Base-by-base conservation (phyloP, 2,329 filamentous ascomycete genomes). In the Dothideomycetes sp. region DNA sequence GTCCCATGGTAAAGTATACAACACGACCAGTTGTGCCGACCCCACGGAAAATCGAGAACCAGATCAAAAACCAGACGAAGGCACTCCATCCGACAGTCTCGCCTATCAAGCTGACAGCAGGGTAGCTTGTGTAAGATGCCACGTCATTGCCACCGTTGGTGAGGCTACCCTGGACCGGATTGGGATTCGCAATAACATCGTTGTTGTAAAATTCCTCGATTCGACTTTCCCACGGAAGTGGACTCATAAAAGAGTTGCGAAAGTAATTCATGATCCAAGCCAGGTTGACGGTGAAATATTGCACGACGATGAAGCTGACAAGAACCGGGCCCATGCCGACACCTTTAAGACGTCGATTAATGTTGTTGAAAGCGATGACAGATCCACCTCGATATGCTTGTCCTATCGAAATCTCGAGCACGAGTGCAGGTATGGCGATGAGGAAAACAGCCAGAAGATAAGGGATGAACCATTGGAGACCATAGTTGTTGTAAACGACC, bases 241-340 rank as follows among this genome's bases (percentile, higher is more conserved):
- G 71, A 33, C 63, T 74, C 3, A 55, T 63, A 50, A 76, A 76
- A 2, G 70, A 74, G 45, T 70, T 62, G 4, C 71, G 67, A 46
- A 76, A 76, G 50, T 75, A 76, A 45, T 62, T 66, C 70, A 75
- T 74, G 43, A 76, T 74, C 71, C 73, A 76, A 1, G 71, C 69
- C 15, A 76, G 51, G 38, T 72, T 76, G 45, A 72, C 68, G 3
- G 68, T 71, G 36, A 75, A 76, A 50, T 76, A 76, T 4, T 70
- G 69, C 1, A 67, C 68, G n/a, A 76, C 71, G 22, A 76, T 59
- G 40, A 71, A 70, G 38, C 68, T 67, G 37, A 76, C 64, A 42
- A 73, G 67, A 13, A 75, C 57, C 2, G 71, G 59, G 7, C 67
- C 69, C 32, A 76, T 57, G 0, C 73, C 74, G 3, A 70, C 61